Conservation (phyloP, 2,329 filamentous ascomycete genomes). For the Sporothrix pallida region DNA sequence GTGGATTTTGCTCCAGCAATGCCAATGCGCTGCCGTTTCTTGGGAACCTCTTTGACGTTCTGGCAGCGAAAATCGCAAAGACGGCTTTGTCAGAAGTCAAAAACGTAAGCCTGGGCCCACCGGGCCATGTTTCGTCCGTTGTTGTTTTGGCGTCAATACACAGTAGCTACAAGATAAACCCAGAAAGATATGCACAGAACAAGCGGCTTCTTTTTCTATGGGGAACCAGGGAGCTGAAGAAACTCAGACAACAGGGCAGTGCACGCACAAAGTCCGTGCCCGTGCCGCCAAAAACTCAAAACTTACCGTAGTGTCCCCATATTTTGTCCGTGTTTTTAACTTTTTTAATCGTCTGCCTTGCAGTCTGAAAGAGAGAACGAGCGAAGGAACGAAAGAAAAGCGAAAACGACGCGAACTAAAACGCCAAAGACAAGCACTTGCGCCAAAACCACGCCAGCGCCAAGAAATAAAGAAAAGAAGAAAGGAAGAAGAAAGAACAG, state of each 20-base stretch:
- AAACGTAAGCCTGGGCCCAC: not conserved
- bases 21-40: not conserved
- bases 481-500: not conserved
- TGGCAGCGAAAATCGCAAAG: not conserved
- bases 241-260: too few relatives aligned
- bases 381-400: constrained; percentile 5
- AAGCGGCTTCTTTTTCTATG: too few relatives aligned
- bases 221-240: not conserved
- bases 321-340: not conserved
- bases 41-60: not conserved
- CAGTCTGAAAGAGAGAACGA: constrained; percentile 10
- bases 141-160: not conserved
- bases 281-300: not conserved
- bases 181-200: too few relatives aligned
- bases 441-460: not conserved
- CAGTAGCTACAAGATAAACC: too few relatives aligned
- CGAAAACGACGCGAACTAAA: not conserved
- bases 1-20: not conserved
- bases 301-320: not conserved
- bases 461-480: constrained; percentile 12
- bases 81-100: not conserved
- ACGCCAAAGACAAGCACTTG: not conserved
- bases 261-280: not conserved
- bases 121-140: constrained; percentile 14
- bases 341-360: not conserved